Base-by-base conservation (phyloP, 2,329 filamentous ascomycete species). In the Fusarium mundagurra region DNA sequence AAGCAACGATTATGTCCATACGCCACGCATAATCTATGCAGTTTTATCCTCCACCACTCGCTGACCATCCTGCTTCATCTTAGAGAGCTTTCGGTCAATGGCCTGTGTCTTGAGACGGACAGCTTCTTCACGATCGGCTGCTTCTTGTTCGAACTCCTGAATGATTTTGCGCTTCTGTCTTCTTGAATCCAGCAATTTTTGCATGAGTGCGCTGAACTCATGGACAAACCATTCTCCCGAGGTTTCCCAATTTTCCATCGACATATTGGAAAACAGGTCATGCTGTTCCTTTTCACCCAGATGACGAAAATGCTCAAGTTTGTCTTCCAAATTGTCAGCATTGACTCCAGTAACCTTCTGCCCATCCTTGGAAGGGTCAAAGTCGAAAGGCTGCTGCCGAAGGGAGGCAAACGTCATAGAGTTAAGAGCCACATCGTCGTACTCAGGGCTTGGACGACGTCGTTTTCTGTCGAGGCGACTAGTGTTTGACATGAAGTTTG, bases 191-290 rank as follows among this genome's bases (percentile, higher is more conserved):
- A 84, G 85, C 70, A 91, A 79, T 60, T 81, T 83, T 68, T 84
- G 80, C 78, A 90, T 84, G 47, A 91, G 80, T 7, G 82, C 82
- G 13, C 84, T 81, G 69, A 91, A 91, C 69, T 86, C 86, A 48
- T 85, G 85, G 29, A 89, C 81, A 64, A 91, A 89, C 89, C 89
- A 91, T 72, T 90, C 88, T 10, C 89, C 89, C 3, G 88, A 85
- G 20, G 85, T 83, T 73, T 91, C 89, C 89, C 89, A 91, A 61
- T 91, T 89, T 22, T 84, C 81, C 20, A 90, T 82, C 3, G 86
- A 80, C 84, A 91, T 87, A 60, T 84, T 84, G 6, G 83, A 84
- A 76, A 91, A 90, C 61, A 91, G 86, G 2, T 84, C 79, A 38
- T 81, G 82, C 75, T 89, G 87, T 55, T 88, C 85, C 38, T 79